These are phyloP conservation scores for Penicillium sp. DNA, from an alignment of 2,329 filamentous ascomycete species.

Conservation along the genomic window DNA sequence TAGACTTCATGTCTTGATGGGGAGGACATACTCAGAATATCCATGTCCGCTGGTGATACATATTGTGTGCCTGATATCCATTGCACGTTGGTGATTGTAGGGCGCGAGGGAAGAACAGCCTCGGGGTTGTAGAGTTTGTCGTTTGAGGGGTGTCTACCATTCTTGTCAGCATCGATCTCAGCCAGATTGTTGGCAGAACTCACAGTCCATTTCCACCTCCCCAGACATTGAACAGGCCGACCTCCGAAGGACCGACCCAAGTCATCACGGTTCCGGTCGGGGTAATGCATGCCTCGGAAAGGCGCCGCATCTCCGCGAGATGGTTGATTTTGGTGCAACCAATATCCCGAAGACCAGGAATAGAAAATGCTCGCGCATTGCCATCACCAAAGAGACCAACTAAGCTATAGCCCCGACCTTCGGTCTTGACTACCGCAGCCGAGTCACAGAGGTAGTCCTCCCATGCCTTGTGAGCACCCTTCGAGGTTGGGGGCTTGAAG, in stretches of 20 bases:
- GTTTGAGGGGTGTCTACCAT: constrained; percentile 48
- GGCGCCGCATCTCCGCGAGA: constrained; percentile 73
- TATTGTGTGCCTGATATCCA: constrained; percentile 97
- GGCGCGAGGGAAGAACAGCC: constrained; percentile 72
- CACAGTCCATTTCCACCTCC: constrained; percentile 68
- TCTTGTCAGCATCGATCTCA: constrained; percentile 17
- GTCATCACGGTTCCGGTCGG: constrained; percentile 79
- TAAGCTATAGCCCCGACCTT: constrained; percentile 74
- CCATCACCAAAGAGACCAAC: constrained; percentile 85
- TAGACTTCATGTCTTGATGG: no score
- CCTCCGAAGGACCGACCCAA: constrained; percentile 85
- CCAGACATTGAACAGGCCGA: constrained; percentile 82
- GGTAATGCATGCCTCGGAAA: constrained; percentile 69
- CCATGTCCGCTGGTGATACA: constrained; percentile 82
- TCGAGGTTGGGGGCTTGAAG: constrained; percentile 79
- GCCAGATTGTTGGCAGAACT: constrained; percentile 33
- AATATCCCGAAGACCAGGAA: constrained; percentile 88
- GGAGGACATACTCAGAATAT: constrained; percentile 65
- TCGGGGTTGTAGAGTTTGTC: constrained; percentile 80
- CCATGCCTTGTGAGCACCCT: constrained; percentile 90
- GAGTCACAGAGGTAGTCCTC: constrained; percentile 81
- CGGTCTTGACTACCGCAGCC: constrained; percentile 73
- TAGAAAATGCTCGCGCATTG: constrained; percentile 74
- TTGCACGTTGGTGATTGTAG: constrained; percentile 91
- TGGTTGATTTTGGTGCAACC: constrained; percentile 63